Base-by-base conservation (phyloP, 164 flowering plant species). In the Stephania cephalantha region DNA sequence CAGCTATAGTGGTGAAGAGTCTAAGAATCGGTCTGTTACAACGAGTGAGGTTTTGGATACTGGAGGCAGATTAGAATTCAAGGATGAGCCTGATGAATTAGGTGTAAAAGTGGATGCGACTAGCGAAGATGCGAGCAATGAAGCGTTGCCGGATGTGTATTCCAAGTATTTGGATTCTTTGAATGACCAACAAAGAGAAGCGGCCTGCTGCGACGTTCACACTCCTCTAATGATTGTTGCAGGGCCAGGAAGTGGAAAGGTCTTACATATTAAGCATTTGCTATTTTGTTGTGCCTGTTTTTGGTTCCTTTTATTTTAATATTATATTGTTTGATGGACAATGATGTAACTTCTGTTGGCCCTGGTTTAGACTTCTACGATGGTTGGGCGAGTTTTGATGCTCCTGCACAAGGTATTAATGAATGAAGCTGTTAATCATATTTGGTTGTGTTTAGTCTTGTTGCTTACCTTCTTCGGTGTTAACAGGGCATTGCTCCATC, bases 231-330 rank as follows among this genome's bases (percentile, higher is more conserved):
- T 95, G 90, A 90, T 95, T 82, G 84, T 91, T 78, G 99, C 99
- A 82, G 99, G 99, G 77, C 99, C 99, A 25, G 99, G 99, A 84
- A 95, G 99, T 80, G 99, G 99, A 74, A 95, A 95, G 97, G 98
- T 92, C 69, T 48, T 58, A 61, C 44, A 42, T 67, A 42, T 67
- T 66, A 20, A 17, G 48, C 72, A 12, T 68, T 2, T 35, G 75
- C 45, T 50, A 7, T 6, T 9, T 73, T 73, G 42, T 35, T 35
- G 42, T 35, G 42, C 42, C 0, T 35, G 2, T 35, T 35, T 35
- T 35, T 35, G 3, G 42, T 35, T 35, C 42, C 42, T 35, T 31
- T 55, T 77, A 12, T 68, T 71, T 61, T 31, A 46, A 30, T 61
- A 71, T 12, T 6, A 50, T 18, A 15, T 71, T 69, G 42, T 45